Evolutionary conservation across 208 protist genomes (phyloP).

Genomic region (Tritrichomonas foetus): DNA sequence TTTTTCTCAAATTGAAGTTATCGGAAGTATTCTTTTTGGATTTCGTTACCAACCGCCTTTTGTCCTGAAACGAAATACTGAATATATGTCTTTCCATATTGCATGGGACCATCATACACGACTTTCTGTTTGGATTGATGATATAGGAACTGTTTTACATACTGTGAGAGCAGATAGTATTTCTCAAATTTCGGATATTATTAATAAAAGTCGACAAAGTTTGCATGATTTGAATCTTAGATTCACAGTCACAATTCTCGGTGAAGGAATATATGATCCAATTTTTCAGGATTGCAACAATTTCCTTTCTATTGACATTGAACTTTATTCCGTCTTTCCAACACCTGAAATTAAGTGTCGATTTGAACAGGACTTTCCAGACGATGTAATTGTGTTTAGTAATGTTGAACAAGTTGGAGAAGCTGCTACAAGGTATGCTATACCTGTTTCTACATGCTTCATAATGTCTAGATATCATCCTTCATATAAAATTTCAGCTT

Average conservation of each 20-base stretch:
- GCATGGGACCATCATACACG: background rate
- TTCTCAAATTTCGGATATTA: background rate
- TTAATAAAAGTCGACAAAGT: background rate
- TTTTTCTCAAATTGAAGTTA: background rate
- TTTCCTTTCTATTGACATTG: background rate
- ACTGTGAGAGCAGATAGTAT: background rate
- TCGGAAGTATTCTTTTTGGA: background rate
- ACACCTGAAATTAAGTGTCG: background rate
- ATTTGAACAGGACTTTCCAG: background rate
- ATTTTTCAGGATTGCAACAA: background rate
- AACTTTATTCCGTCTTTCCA: background rate
- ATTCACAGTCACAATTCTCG: background rate
- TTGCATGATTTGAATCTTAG: background rate
- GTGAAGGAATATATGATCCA: background rate
- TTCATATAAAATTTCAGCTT: background rate
- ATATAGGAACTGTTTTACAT: constrained; percentile 1
- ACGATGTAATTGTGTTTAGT: background rate
- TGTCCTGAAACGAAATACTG: background rate
- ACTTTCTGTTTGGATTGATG: background rate
- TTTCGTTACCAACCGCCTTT: background rate
- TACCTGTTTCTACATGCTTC: background rate
- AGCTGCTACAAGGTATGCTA: background rate
- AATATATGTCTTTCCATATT: background rate
- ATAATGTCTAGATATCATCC: background rate
- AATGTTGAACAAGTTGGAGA: background rate